Percentiles rank a stretch among this genome's conserved stretches.
Conservation (phyloP, 805 yeast genomes). For the Blastobotrys muscicola region DNA sequence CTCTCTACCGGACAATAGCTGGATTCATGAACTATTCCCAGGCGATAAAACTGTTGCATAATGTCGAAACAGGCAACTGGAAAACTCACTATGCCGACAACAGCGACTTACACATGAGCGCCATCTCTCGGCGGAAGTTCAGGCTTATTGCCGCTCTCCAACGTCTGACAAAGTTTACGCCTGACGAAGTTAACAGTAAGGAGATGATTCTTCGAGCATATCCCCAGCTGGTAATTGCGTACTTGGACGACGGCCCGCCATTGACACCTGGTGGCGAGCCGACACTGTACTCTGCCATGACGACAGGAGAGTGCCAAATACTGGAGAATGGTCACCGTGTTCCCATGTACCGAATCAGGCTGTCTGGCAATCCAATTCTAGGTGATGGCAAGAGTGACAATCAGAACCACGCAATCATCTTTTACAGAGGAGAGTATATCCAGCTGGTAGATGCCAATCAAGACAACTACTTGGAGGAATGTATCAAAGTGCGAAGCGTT, state of each 20-base stretch:
- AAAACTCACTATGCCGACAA: conserved; percentile 33
- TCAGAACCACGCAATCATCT: conserved; percentile 80
- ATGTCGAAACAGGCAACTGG: conserved; percentile 84
- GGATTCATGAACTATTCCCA: conserved; percentile 98
- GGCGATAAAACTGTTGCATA: conserved; percentile 85
- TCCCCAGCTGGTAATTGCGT: conserved; percentile 55
- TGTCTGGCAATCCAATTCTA: conserved; percentile 88
- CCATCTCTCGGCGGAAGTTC: conserved; percentile 79
- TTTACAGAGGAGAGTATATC: conserved; percentile 87
- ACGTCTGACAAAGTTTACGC: conserved; percentile 61
- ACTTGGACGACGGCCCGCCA: conserved; percentile 40
- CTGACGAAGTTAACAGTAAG: conserved; percentile 70
- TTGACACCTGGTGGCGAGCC: conserved; percentile 35
- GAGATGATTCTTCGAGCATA: conserved; percentile 76
- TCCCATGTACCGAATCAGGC: conserved; percentile 55
- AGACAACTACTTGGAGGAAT: conserved; percentile 91
- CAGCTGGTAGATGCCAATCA: conserved; percentile 96
- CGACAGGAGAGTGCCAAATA: conserved; percentile 48
- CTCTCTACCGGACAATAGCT: conserved; percentile 91
- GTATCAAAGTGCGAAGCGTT: conserved; percentile 79
- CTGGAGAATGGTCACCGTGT: conserved; percentile 50
- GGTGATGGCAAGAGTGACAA: conserved; percentile 97
- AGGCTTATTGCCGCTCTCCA: conserved; percentile 77
- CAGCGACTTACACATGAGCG: conserved; percentile 24
- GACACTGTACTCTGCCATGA: conserved; percentile 57